Evolutionary conservation across 441 rosid species (phyloP), one percentile per base, ranked within the genome.

Genomic region (Adansonia rubrostipa): DNA sequence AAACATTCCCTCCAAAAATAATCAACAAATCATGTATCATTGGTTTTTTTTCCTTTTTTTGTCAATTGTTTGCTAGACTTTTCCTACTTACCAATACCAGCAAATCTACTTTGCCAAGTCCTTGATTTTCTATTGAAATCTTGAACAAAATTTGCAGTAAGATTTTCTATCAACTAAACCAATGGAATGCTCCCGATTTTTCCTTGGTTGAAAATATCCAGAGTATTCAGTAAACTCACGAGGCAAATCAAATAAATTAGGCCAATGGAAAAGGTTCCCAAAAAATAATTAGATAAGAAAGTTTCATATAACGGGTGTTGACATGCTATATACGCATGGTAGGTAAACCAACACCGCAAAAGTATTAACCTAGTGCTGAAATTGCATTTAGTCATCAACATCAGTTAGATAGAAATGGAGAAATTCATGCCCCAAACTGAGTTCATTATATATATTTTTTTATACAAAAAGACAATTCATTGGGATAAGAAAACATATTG

Each of bases 311-410:
- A 24, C 24, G 66, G n/a, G 66, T 11, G 66, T 61, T 24, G 63
- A 58, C 28, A 58, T 58, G 28, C 28, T 22, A 61, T 9, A 28
- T 28, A 36, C 0, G 1, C 1, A 28, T 54, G 76, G 64, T 72
- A 36, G 64, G 76, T 72, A 72, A 72, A 36, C 76, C n/a, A 72
- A 40, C 64, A 54, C 51, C 11, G 5, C 33, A 4, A 24, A 63
- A 47, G 60, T 48, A 45, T 22, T 72, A 58, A 61, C 11, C 56
- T 8, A 45, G 4, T 20, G 66, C 56, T 44, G 54, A 61, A 47
- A 47, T 22, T 22, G 47, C 2, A 69, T 19, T 17, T 0, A 1
- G 75, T n/a, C 47, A 51, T 68, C 56, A 68, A 45, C 53, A 68
- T 45, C 72, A 71, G 7, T 13, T 8, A 53, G 14, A 71, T 4